Conservation (phyloP, 352 stramenopile species). For the Phytophthora parvispora region DNA sequence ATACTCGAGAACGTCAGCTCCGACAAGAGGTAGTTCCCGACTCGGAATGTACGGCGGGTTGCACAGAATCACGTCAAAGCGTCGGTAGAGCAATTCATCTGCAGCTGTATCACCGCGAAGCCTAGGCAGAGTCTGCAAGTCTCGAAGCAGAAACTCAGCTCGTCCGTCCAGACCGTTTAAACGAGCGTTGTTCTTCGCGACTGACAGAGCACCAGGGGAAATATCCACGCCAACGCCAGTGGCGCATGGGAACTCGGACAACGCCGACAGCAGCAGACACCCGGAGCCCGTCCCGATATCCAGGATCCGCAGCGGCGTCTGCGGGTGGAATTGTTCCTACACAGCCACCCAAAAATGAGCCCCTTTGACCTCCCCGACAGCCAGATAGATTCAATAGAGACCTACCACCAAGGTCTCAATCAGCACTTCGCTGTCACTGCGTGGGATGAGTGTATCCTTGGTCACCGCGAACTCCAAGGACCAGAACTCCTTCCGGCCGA, state of each 20-base stretch:
- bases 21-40: constrained; percentile 64
- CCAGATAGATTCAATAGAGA: too few relatives aligned
- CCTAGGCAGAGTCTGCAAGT: constrained; percentile 27
- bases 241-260: constrained; percentile 67
- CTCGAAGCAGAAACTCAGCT: constrained; percentile 39
- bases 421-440: constrained; percentile 85
- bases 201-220: constrained; percentile 51
- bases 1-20: constrained; percentile 62
- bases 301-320: constrained; percentile 56
- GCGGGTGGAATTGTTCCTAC: constrained; percentile 52
- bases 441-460: constrained; percentile 76
- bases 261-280: constrained; percentile 70
- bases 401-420: constrained; percentile 76
- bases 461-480: constrained; percentile 68
- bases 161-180: constrained; percentile 27
- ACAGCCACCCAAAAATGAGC: constrained; percentile 2
- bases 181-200: constrained; percentile 65
- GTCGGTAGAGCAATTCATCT: constrained; percentile 32
- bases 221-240: constrained; percentile 75
- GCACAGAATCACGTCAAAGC: constrained; percentile 79
- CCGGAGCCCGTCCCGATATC: constrained; percentile 80
- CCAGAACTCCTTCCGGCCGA: constrained; percentile 82
- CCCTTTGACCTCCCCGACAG: too few relatives aligned
- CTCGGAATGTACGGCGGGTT: constrained; percentile 83
- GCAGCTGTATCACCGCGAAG: constrained; percentile 25